These are phyloP conservation scores for Chloranthus sessilifolius DNA, from an alignment of 164 flowering plant species.

Conservation along the genomic window DNA sequence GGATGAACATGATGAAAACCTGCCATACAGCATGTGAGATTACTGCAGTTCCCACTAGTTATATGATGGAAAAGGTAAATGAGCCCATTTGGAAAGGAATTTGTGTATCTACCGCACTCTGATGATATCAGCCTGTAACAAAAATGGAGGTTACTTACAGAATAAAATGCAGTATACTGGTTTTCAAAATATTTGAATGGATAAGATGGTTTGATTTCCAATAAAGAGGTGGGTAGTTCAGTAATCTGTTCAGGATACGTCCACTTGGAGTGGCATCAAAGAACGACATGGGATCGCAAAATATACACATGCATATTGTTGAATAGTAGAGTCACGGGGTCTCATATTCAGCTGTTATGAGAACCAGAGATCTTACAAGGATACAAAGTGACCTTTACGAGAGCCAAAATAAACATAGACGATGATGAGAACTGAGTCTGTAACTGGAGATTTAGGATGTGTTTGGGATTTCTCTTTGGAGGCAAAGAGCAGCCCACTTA, in stretches of 20 bases:
- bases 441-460: not conserved
- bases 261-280: conserved; percentile 5
- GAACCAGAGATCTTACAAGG: conserved; percentile 1
- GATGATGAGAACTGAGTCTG: not conserved
- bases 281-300: conserved; percentile 4
- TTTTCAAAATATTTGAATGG: too few relatives aligned
- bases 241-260: conserved; percentile 1
- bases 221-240: not conserved
- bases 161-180: too few relatives aligned
- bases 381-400: conserved; percentile 5
- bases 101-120: conserved; percentile 3
- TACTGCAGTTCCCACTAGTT: conserved; percentile 5
- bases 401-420: conserved; percentile 9
- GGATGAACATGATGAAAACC: conserved; percentile 4
- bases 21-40: conserved; percentile 7
- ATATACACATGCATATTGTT: conserved; percentile 7
- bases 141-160: not conserved
- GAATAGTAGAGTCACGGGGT: not conserved
- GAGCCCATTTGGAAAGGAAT: conserved; percentile 2
- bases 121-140: conserved; percentile 5
- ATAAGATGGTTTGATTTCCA: not conserved
- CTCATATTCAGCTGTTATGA: conserved; percentile 1
- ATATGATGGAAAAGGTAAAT: conserved; percentile 3
- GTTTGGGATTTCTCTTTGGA: too few relatives aligned
- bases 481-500: too few relatives aligned